A percentile compares a stretch with the other conserved stretches of the same genome.
phyloP scores from a whole-genome alignment of 768 basidiomycete genomes.

The Cystofilobasidium capitatum region DNA sequence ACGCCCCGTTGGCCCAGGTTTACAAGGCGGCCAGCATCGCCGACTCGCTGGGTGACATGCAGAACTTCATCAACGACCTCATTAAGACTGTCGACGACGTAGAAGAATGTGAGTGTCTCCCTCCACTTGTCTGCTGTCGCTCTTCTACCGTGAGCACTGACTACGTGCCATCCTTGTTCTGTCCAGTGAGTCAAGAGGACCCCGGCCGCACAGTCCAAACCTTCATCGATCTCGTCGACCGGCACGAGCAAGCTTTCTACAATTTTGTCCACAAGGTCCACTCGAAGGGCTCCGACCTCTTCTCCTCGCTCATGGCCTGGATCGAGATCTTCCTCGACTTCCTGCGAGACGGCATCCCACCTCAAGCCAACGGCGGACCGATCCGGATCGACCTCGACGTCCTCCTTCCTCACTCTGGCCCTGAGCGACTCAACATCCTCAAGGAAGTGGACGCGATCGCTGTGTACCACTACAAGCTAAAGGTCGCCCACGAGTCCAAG shows the following conservation, averaged over 20 bases:
- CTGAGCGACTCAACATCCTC: constrained; percentile 66
- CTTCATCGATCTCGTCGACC: constrained; percentile 83
- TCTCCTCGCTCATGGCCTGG: constrained; percentile 91
- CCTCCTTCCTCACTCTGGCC: constrained; percentile 69
- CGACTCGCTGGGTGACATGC: constrained; percentile 81
- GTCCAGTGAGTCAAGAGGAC: constrained; percentile 67
- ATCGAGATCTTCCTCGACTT: constrained; percentile 87
- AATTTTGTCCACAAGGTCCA: constrained; percentile 97
- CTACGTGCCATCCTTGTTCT: background rate
- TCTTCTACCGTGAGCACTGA: background rate
- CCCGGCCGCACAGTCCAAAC: constrained; percentile 77
- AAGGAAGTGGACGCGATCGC: constrained; percentile 81
- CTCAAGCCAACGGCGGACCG: constrained; percentile 13
- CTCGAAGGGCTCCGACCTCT: constrained; percentile 86
- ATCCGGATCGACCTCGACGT: constrained; percentile 66
- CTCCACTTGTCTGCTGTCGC: constrained; percentile 22
- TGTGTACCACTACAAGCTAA: constrained; percentile 86
- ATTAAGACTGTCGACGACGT: constrained; percentile 86
- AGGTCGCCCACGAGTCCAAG: constrained; percentile 84
- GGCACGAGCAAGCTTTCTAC: constrained; percentile 95
- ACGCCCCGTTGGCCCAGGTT: constrained; percentile 88
- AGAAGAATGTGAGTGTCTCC: constrained; percentile 55
- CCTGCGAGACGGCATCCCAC: constrained; percentile 76
- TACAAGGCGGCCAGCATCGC: constrained; percentile 95
- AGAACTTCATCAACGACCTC: constrained; percentile 88